Evolutionary conservation across 2,329 filamentous ascomycete genomes (phyloP), one percentile per base, ranked within the genome.

Genomic region (Fusarium agapanthi): DNA sequence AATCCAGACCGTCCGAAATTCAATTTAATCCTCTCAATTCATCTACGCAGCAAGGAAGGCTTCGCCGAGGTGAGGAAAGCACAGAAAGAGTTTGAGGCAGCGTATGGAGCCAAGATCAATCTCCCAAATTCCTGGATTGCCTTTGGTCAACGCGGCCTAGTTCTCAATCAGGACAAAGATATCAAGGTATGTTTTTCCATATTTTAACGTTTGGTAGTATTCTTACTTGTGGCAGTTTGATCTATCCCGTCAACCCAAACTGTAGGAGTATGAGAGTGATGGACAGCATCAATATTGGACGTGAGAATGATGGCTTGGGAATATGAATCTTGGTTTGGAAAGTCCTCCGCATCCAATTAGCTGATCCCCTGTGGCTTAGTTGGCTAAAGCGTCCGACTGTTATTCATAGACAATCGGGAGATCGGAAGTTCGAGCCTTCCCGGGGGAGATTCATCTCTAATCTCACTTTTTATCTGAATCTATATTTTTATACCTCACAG

Each of bases 351-450:
- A 67, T 67, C 65, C 65, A 54, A 54, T 67, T 57, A 67, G 47
- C 47, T 62, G 43, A 67, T 67, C 72, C 72, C 72, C 68, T 72
- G 71, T 74, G 72, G 72, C 72, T 74, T 74, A 74, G 72, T 74
- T 74, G 72, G 72, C 71, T 74, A 74, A 74, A 74, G 72, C 72
- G 72, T 74, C 72, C 72, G 72, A 74, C 72, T 74, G 72, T 74
- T 74, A 74, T 74, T 61, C 34, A 47, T 54, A 75, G 73, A 74
- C 73, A 74, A 77, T 77, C 75, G 75, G 72, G 74, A 77, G 75
- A 77, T 77, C 75, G 74, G 72, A 75, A 77, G 75, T 77, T 77
- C 75, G 76, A 77, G 68, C 75, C 75, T 77, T 77, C 70, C 75
- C 75, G 75, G 75, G 75, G 75, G 75, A 77, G 70, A 54, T 20